Conservation (phyloP, 306 rosid genomes). For the Lupinus albus region DNA sequence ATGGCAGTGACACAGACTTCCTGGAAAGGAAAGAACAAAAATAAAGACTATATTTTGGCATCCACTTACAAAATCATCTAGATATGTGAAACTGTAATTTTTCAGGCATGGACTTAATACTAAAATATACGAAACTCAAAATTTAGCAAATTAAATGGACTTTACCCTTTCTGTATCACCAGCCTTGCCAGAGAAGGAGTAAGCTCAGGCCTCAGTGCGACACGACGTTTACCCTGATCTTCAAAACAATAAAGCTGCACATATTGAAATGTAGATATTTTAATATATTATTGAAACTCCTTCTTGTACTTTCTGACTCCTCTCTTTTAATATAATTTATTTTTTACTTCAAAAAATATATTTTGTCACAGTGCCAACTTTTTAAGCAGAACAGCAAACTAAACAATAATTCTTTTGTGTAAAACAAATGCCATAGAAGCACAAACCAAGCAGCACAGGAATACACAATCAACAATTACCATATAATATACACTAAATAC, state of each 20-base stretch:
- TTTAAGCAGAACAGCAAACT: conserved; percentile 2
- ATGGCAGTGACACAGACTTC: conserved; percentile 82
- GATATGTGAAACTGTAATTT: conserved; percentile 30
- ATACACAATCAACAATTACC: conserved; percentile 19
- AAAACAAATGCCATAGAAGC: conserved; percentile 1
- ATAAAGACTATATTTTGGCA: conserved; percentile 48
- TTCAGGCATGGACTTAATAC: conserved; percentile 22
- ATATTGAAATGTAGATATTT: conserved; percentile 31
- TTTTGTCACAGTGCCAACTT: neutral
- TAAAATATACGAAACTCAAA: conserved; percentile 34
- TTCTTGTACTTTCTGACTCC: conserved; percentile 1
- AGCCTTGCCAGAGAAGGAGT: conserved; percentile 97
- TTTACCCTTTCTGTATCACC: conserved; percentile 92
- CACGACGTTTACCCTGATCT: conserved; percentile 96
- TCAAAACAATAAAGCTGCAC: conserved; percentile 95
- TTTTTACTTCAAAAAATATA: neutral
- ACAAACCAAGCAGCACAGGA: conserved; percentile 16
- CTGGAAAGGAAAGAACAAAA: conserved; percentile 56
- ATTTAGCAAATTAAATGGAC: conserved; percentile 28
- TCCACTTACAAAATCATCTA: conserved; percentile 48
- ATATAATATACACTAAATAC: neutral
- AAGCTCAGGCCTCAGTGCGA: conserved; percentile 94
- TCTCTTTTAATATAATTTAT: conserved; percentile 13
- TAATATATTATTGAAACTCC: conserved; percentile 3
- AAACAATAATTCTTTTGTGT: conserved; percentile 28